A percentile compares a stretch with the other conserved stretches of the same genome.
Evolutionary conservation across 768 basidiomycete species (phyloP).

Genomic region (Mycena kentingensis): DNA sequence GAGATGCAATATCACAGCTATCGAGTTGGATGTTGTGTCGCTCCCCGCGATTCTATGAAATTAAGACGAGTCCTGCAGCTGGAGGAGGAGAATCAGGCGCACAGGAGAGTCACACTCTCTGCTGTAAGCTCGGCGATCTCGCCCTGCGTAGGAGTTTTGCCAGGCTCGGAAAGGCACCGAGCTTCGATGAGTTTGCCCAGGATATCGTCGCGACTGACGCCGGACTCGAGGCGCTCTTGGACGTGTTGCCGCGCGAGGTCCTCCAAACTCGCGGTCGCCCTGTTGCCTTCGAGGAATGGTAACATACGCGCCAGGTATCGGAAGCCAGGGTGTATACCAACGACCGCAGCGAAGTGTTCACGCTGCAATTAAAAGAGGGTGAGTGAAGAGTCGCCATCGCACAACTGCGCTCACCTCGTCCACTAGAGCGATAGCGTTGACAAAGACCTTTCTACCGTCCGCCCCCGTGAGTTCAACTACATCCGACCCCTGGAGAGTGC

Average conservation of each 20-base stretch:
- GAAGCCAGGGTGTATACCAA: constrained; percentile 30
- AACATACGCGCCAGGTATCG: constrained; percentile 22
- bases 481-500: constrained; percentile 27
- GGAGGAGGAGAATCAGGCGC: constrained; percentile 10
- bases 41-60: constrained; percentile 35
- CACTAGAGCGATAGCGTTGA: constrained; percentile 30
- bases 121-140: constrained; percentile 30
- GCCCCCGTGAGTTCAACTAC: constrained; percentile 23
- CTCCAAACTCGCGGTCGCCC: constrained; percentile 26
- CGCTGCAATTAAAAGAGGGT: constrained; percentile 20
- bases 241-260: constrained; percentile 28
- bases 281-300: constrained; percentile 27
- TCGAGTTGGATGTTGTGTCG: constrained; percentile 37
- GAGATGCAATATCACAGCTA: constrained; percentile 32
- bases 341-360: constrained; percentile 31
- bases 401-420: constrained; percentile 27
- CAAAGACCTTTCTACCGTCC: constrained; percentile 23
- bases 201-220: constrained; percentile 29
- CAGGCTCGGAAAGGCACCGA: too few species aligned
- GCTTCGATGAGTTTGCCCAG: constrained; percentile 30
- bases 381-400: background rate
- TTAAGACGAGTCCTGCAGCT: background rate
- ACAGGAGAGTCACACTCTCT: constrained; percentile 34
- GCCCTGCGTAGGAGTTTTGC: constrained; percentile 16
- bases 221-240: constrained; percentile 24